These are phyloP conservation scores for Tolypocladium ophioglossoides DNA, from an alignment of 2,329 filamentous ascomycete genomes.

Conservation along the genomic window DNA sequence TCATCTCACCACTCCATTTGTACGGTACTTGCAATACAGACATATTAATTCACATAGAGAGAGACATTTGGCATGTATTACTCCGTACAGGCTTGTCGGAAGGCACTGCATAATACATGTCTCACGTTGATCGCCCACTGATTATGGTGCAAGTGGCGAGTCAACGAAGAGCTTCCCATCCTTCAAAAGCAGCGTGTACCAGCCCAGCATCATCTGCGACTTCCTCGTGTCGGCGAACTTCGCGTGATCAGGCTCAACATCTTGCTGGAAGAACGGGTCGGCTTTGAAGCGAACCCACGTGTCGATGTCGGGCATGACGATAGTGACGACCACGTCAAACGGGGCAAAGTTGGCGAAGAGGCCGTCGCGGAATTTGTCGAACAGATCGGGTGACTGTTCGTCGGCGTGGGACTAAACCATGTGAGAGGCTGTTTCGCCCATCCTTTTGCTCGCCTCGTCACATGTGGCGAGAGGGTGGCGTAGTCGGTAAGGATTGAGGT, in stretches of 20 bases:
- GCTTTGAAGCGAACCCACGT: neutral
- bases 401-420: neutral
- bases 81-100: too few species aligned
- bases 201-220: constrained; percentile 3
- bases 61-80: too few species aligned
- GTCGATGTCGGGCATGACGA: constrained; percentile 1
- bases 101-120: too few species aligned
- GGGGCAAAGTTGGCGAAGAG: neutral
- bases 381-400: neutral
- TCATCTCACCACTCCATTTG: too few species aligned
- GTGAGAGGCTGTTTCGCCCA: too few species aligned
- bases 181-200: neutral
- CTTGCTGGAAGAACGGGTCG: neutral
- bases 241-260: neutral
- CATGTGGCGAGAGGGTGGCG: too few species aligned
- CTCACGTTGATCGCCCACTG: too few species aligned
- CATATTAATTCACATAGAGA: too few species aligned
- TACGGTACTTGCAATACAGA: too few species aligned
- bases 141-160: too few species aligned
- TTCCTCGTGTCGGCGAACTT: constrained; percentile 1
- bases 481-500: too few species aligned
- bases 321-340: neutral
- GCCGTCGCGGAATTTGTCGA: neutral
- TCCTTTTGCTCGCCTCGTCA: too few species aligned
- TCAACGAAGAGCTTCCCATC: neutral